phyloP scores from a whole-genome alignment of 345 rosid genomes.

The Acer yangbiense region DNA sequence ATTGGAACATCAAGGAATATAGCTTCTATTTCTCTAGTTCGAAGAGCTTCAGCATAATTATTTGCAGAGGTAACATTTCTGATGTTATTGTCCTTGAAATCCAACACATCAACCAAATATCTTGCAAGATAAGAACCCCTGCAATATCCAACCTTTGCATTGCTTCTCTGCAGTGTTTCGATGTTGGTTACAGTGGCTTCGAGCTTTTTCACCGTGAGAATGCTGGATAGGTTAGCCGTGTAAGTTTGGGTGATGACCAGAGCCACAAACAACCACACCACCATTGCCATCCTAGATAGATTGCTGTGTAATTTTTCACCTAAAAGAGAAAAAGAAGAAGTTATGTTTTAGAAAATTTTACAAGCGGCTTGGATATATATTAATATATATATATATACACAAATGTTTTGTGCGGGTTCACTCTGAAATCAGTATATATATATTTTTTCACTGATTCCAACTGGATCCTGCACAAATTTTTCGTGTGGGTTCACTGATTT shows the following conservation, averaged over 20 bases:
- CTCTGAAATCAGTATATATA: too few species aligned
- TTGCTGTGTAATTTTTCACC: conserved; percentile 28
- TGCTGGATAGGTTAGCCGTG: conserved; percentile 30
- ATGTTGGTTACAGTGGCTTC: conserved; percentile 5
- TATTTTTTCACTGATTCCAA: too few species aligned
- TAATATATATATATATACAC: neutral
- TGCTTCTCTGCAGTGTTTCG: conserved; percentile 15
- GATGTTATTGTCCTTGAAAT: neutral
- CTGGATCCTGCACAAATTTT: too few species aligned
- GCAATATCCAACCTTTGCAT: conserved; percentile 22
- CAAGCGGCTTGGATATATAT: too few species aligned
- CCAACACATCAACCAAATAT: conserved; percentile 16
- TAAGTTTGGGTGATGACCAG: conserved; percentile 26
- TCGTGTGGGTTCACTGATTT: too few species aligned
- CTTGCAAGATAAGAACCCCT: neutral
- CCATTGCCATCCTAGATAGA: conserved; percentile 26
- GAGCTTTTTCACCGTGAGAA: conserved; percentile 21
- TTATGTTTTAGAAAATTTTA: neutral
- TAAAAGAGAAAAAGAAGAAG: neutral
- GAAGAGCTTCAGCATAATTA: neutral
- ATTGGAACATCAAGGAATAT: conserved; percentile 19
- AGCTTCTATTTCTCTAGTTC: conserved; percentile 19
- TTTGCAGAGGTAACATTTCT: neutral
- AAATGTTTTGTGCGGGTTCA: too few species aligned
- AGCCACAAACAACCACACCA: conserved; percentile 26